Evolutionary conservation across 257 asterid genomes (phyloP).

Genomic region (Coffea eugenioides): DNA sequence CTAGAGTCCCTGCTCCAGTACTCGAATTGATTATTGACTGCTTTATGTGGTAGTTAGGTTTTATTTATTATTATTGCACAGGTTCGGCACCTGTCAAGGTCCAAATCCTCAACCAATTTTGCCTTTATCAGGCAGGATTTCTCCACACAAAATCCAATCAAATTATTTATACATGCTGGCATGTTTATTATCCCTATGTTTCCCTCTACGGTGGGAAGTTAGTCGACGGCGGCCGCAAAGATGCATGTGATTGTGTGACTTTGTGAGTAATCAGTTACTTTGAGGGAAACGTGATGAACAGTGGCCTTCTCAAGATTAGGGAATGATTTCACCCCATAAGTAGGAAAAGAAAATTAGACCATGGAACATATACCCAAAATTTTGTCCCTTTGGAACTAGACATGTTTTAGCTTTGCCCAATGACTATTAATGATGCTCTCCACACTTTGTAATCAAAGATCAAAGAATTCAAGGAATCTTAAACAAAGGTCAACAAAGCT

Average conservation of each 20-base stretch:
- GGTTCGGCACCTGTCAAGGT: no score
- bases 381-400: slow-evolving; percentile 35
- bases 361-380: slow-evolving; percentile 18
- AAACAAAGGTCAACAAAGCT: slow-evolving; percentile 19
- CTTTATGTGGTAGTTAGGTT: no score
- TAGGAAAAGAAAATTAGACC: neutral
- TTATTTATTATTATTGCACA: no score
- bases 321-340: neutral
- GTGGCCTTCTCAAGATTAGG: slow-evolving; percentile 6
- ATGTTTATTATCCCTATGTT: neutral
- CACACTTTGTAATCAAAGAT: slow-evolving; percentile 7
- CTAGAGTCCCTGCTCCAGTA: no score
- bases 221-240: slow-evolving; percentile 27
- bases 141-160: neutral
- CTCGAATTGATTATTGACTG: no score
- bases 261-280: neutral
- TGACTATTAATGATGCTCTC: slow-evolving; percentile 22
- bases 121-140: neutral
- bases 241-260: slow-evolving; percentile 9
- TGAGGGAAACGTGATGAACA: slow-evolving; percentile 8
- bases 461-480: slow-evolving; percentile 12
- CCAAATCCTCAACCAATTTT: neutral
- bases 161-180: neutral
- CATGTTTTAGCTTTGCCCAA: slow-evolving; percentile 16
- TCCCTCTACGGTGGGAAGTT: neutral